Evolutionary conservation across 371 early-diverging fungal species (phyloP).

Genomic region (Mortierella sp.): DNA sequence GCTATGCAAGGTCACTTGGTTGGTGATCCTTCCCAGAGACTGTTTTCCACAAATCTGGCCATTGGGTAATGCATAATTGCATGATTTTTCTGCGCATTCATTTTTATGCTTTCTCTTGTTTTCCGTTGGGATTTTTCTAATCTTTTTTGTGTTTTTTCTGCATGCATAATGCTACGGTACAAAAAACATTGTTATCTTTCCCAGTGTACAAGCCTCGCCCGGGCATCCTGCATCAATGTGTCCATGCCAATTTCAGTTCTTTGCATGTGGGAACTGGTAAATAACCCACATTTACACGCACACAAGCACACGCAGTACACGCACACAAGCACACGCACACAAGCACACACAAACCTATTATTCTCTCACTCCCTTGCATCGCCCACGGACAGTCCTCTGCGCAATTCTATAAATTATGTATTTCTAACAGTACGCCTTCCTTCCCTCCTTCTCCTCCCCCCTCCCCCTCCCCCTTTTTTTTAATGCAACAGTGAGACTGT

Average conservation of each 20-base stretch:
- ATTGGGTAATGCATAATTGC: conserved; percentile 17
- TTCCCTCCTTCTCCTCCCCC: background rate
- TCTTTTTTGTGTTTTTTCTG: background rate
- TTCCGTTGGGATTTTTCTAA: background rate
- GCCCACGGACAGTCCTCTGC: too few relatives aligned
- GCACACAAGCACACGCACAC: too few relatives aligned
- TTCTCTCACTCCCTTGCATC: too few relatives aligned
- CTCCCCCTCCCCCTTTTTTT: background rate
- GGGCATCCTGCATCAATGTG: conserved; percentile 23
- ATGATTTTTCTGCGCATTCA: background rate
- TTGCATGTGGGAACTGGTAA: conserved; percentile 35
- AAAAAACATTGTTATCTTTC: background rate
- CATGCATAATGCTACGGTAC: background rate
- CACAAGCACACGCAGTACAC: too few relatives aligned
- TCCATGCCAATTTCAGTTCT: conserved; percentile 32
- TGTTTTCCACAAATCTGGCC: conserved; percentile 21
- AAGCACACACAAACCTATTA: too few relatives aligned
- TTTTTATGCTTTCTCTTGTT: background rate
- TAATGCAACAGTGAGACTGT: background rate
- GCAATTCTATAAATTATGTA: too few relatives aligned
- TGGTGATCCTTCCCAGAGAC: conserved; percentile 17
- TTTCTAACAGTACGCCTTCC: too few relatives aligned
- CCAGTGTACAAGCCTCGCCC: conserved; percentile 10
- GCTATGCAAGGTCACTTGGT: conserved; percentile 26
- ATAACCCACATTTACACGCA: background rate